Evolutionary conservation across 1,139 yeast species (phyloP), one percentile per base, ranked within the genome.

Genomic region (Blastobotrys apis): DNA sequence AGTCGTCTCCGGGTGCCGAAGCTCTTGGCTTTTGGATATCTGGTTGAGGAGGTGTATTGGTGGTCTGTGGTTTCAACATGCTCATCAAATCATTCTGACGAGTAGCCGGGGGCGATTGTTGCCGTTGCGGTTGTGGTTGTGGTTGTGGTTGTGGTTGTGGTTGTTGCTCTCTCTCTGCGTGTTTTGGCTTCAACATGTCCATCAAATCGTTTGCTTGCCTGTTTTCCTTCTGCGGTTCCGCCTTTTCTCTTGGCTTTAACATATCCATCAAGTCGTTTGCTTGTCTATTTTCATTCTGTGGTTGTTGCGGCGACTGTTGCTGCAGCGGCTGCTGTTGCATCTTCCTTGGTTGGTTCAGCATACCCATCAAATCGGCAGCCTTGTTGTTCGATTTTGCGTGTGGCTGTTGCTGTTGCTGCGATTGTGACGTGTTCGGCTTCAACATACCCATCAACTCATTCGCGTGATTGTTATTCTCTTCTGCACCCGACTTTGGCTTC

Each of bases 81-180:
- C 31, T 36, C 41, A 37, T 31, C 23, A 41, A 23, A 13, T 41
- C 35, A 10, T n/a, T n/a, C n/a, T n/a, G n/a, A n/a, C n/a, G n/a
- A n/a, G n/a, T n/a, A n/a, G n/a, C n/a, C n/a, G n/a, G n/a, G n/a
- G n/a, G n/a, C n/a, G n/a, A n/a, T n/a, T n/a, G n/a, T n/a, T n/a
- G n/a, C n/a, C n/a, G n/a, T n/a, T n/a, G n/a, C n/a, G n/a, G n/a
- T n/a, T n/a, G n/a, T n/a, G 36, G 26, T 3, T 23, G 26, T 19
- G 23, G 15, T 16, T 6, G 17, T 33, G 25, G 36, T 21, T 33
- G 26, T 3, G 25, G 36, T n/a, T 17, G 9, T 20, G 25, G 26
- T 33, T 9, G 10, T 15, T 6, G 4, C 2, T 19, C n/a, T n/a
- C n/a, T n/a, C n/a, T n/a, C n/a, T n/a, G n/a, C n/a, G n/a, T n/a